These are phyloP conservation scores for Fusarium newnesense DNA, from an alignment of 2,329 filamentous ascomycete species.

Conservation along the genomic window DNA sequence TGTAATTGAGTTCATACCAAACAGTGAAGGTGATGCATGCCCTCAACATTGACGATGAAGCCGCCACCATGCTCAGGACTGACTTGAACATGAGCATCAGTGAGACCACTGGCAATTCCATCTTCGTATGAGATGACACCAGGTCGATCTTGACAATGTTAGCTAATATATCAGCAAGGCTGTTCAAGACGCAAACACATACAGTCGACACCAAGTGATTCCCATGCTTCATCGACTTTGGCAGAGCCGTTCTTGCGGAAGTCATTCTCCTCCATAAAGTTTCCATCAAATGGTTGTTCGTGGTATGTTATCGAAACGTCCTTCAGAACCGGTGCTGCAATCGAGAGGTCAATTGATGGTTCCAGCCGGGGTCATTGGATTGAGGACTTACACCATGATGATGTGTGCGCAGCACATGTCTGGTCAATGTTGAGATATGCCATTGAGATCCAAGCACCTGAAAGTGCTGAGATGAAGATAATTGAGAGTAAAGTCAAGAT, in stretches of 20 bases:
- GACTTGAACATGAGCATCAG: conserved; percentile 64
- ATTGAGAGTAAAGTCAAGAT: conserved; percentile 2
- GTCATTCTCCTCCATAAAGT: conserved; percentile 63
- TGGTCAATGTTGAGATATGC: conserved; percentile 36
- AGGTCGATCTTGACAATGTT: conserved; percentile 51
- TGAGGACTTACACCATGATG: conserved; percentile 51
- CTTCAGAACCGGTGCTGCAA: conserved; percentile 48
- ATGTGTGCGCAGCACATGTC: conserved; percentile 45
- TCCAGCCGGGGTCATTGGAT: fast-evolving
- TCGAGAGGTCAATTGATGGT: neutral
- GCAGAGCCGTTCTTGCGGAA: conserved; percentile 62
- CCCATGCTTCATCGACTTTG: conserved; percentile 69
- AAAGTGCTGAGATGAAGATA: conserved; percentile 28
- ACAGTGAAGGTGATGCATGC: conserved; percentile 68
- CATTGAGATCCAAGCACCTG: conserved; percentile 38
- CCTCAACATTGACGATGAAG: conserved; percentile 67
- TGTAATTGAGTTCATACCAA: conserved; percentile 51
- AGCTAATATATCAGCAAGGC: neutral
- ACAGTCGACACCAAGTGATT: conserved; percentile 57
- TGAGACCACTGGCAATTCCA: conserved; percentile 62
- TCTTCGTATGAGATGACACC: conserved; percentile 61
- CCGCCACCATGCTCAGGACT: conserved; percentile 66
- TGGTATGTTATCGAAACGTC: conserved; percentile 49
- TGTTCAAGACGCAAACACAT: conserved; percentile 15
- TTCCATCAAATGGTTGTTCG: conserved; percentile 62